Evolutionary conservation across 768 basidiomycete species (phyloP), one percentile per base, ranked within the genome.

Genomic region (Cyclocybe aegerita): DNA sequence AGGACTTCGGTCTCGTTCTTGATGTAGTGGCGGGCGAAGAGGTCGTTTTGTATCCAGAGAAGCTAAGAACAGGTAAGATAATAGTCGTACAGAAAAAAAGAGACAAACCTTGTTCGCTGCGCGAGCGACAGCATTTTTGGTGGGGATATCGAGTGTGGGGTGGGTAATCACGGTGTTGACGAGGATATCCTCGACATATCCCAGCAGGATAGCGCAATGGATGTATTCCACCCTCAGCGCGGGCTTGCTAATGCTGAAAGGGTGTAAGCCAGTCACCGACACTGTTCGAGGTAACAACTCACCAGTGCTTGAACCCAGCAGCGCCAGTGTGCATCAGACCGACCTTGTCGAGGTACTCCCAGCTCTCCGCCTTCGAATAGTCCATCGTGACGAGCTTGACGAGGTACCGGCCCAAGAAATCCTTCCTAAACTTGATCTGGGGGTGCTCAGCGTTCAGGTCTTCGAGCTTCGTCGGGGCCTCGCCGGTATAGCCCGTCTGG

Each of bases 11-110:
- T 39, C n/a, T 56, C 54, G 38, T 72, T 69, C 9, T 68, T 51
- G 41, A 75, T 66, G 49, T 76, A 76, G 50, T 76, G 73, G 7
- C 73, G 67, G 2, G 73, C 67, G 50, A 76, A 76, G 11, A 75
- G 67, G 49, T 76, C 75, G 32, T 78, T 79, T 59, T 79, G 77
- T 16, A 78, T 74, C 77, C 76, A 77, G n/a, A 78, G 56, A 14
- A 77, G 62, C 75, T 77, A 46, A 12, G 31, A 31, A 30, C 33
- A 5, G 6, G 45, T 23, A 34, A 37, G 15, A 36, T 33, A 14
- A 35, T 33, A 1, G 8, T 39, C 9, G 14, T 30, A 39, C 39
- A 29, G 36, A 10, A 7, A 39, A 34, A 45, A n/a, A n/a, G 12
- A 36, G 36, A 49, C 65, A 14, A 46, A 75, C 76, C 70, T 79